Evolutionary conservation across 2,329 filamentous ascomycete genomes (phyloP), one percentile per base, ranked within the genome.

Genomic region (Trichoderma polysporum): DNA sequence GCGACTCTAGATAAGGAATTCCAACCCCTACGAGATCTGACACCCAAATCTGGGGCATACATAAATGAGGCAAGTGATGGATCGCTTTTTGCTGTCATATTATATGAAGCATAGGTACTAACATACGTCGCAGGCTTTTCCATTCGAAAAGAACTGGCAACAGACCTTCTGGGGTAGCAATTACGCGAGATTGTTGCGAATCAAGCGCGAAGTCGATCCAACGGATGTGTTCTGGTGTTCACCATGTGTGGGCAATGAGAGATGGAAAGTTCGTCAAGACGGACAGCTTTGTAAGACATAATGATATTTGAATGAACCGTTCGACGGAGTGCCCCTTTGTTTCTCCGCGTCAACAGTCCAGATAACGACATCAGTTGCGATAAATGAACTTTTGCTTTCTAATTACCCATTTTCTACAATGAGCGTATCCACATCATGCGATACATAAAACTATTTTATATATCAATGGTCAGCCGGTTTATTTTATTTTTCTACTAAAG

Each of bases 171-270:
- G 80, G 80, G 80, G 79, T 0, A 71, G 71, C 12, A 84, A 85
- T 53, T 85, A 85, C 68, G 70, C 76, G 15, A 76, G 76, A 2
- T 73, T 86, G 3, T 69, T 81, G 0, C 53, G 71, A 13, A 81
- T 85, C 61, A 86, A 86, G 74, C 75, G 76, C 13, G 52, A 69
- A 1, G 72, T 83, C n/a, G 83, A 86, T 68, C 83, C 83, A 0
- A 65, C 74, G 0, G 82, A 83, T 59, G 76, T 85, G 1, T 80
- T 86, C 15, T 84, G 82, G 77, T 85, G 83, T 66, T 70, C 78
- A 13, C 78, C 81, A 0, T 85, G 82, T 63, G 81, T 84, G 0
- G 82, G 83, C 0, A 82, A 78, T 61, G 80, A 83, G 52, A 71
- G 73, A 0, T 83, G 81, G 79, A 59, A 71, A 53, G 70, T 78